These are phyloP conservation scores for Kluyveromyces sp. DNA, from an alignment of 1,139 yeast species.

Conservation along the genomic window DNA sequence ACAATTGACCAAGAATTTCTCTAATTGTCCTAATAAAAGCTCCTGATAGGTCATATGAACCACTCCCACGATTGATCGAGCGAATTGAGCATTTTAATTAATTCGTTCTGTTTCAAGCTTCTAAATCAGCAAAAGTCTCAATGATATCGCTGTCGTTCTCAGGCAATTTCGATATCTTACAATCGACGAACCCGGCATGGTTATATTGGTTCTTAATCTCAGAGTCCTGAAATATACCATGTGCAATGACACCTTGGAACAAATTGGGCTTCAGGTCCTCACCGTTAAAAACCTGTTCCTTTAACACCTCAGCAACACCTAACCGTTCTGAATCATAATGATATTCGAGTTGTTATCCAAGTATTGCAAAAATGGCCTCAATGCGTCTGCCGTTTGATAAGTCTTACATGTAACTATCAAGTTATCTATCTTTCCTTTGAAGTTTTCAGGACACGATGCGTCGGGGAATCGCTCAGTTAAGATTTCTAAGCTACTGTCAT, in stretches of 20 bases:
- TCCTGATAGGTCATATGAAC: slow-evolving; percentile 43
- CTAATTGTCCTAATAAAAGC: slow-evolving; percentile 56
- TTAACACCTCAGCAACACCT: slow-evolving; percentile 59
- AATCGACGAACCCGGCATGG: slow-evolving; percentile 62
- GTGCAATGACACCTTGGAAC: slow-evolving; percentile 70
- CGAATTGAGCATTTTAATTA: slow-evolving; percentile 25
- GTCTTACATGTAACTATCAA: slow-evolving; percentile 64
- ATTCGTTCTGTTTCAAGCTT: slow-evolving; percentile 16
- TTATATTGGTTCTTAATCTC: slow-evolving; percentile 35
- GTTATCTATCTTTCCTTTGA: slow-evolving; percentile 37
- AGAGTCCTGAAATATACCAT: slow-evolving; percentile 54
- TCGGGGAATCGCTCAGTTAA: slow-evolving; percentile 14
- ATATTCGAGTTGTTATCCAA: slow-evolving; percentile 49
- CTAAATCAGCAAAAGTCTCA: slow-evolving; percentile 16
- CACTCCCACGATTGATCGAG: slow-evolving; percentile 31
- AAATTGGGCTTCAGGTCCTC: slow-evolving; percentile 43
- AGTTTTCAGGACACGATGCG: slow-evolving; percentile 26
- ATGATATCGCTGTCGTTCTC: slow-evolving; percentile 19
- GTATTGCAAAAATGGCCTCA: slow-evolving; percentile 41
- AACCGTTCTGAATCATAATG: slow-evolving; percentile 73
- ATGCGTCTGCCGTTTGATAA: slow-evolving; percentile 44
- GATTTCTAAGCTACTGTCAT: slow-evolving; percentile 12
- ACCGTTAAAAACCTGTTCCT: slow-evolving; percentile 50
- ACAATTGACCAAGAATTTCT: slow-evolving; percentile 69
- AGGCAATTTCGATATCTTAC: slow-evolving; percentile 45